These are phyloP conservation scores for Blepharisma japonicum DNA, from an alignment of 73 alveolate genomes.

Conservation along the genomic window DNA sequence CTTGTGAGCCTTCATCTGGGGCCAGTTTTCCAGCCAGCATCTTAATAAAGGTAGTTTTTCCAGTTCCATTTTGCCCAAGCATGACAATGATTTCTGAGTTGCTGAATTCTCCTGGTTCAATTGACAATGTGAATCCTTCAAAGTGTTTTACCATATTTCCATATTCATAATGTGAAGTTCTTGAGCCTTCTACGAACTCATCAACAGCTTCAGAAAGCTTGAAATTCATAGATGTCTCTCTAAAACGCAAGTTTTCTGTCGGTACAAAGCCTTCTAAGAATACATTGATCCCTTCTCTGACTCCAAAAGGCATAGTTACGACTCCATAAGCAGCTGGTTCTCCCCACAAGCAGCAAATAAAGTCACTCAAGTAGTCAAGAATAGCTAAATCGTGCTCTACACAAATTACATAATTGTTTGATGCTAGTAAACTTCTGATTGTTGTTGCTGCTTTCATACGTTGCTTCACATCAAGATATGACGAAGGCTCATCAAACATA, in stretches of 20 bases:
- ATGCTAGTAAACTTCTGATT: constrained; percentile 75
- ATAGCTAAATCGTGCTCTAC: constrained; percentile 99
- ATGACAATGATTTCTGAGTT: constrained; percentile 93
- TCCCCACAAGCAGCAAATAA: constrained; percentile 98
- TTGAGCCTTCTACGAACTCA: constrained; percentile 54
- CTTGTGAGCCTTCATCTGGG: constrained; percentile 61
- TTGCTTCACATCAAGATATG: constrained; percentile 96
- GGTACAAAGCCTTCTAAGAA: constrained; percentile 99
- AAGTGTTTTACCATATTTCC: constrained; percentile 85
- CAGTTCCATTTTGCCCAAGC: constrained; percentile 98
- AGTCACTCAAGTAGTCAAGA: constrained; percentile 97
- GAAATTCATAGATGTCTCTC: constrained; percentile 93
- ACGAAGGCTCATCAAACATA: constrained; percentile 99
- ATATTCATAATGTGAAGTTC: constrained; percentile 62
- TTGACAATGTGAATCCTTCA: constrained; percentile 73
- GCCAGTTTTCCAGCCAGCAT: constrained; percentile 91
- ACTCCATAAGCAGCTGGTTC: constrained; percentile 98
- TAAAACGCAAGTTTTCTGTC: constrained; percentile 98
- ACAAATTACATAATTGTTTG: constrained; percentile 85
- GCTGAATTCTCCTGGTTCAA: constrained; percentile 86
- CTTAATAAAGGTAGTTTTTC: constrained; percentile 95
- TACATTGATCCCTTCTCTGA: constrained; percentile 99
- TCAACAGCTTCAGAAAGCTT: constrained; percentile 80
- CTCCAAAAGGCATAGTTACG: constrained; percentile 99
- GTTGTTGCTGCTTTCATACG: constrained; percentile 93